phyloP scores from a whole-genome alignment of 2,329 filamentous ascomycete species.

The Diaporthe ampelina region DNA sequence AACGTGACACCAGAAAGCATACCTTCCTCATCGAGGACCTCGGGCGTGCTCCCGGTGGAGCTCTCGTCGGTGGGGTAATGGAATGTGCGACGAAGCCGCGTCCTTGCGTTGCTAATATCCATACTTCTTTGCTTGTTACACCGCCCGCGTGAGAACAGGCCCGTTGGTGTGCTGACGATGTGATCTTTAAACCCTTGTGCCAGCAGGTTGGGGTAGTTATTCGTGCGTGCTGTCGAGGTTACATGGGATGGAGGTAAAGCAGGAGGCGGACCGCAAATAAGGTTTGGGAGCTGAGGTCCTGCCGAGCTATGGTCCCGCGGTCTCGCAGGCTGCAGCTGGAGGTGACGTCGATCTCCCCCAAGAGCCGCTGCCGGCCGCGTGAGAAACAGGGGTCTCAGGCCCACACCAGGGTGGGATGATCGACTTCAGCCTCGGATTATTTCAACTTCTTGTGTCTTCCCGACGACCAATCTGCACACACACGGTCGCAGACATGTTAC shows the following conservation, averaged over 20 bases:
- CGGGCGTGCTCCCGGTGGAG: conserved; percentile 64
- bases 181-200: background rate
- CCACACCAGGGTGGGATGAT: conserved; percentile 38
- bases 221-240: conserved; percentile 15
- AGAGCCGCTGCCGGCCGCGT: conserved; percentile 32
- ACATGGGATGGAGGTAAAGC: background rate
- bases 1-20: conserved; percentile 37
- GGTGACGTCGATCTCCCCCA: conserved; percentile 22
- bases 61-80: conserved; percentile 77
- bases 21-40: conserved; percentile 84
- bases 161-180: background rate
- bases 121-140: conserved; percentile 15
- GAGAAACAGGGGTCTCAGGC: conserved; percentile 29
- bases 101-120: conserved; percentile 51
- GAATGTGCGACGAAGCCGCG: conserved; percentile 83
- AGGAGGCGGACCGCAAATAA: conserved; percentile 7
- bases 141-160: background rate
- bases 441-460: background rate
- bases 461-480: conserved; percentile 16
- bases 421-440: conserved; percentile 23
- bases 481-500: conserved; percentile 37
- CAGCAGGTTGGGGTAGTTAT: background rate
- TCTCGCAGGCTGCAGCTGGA: background rate
- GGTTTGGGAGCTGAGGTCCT: conserved; percentile 17
- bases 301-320: background rate